Percentiles rank a stretch among this genome's conserved stretches.
phyloP scores from a whole-genome alignment of 1,284 basidiomycete species.

The Trichosporon ovoides region DNA sequence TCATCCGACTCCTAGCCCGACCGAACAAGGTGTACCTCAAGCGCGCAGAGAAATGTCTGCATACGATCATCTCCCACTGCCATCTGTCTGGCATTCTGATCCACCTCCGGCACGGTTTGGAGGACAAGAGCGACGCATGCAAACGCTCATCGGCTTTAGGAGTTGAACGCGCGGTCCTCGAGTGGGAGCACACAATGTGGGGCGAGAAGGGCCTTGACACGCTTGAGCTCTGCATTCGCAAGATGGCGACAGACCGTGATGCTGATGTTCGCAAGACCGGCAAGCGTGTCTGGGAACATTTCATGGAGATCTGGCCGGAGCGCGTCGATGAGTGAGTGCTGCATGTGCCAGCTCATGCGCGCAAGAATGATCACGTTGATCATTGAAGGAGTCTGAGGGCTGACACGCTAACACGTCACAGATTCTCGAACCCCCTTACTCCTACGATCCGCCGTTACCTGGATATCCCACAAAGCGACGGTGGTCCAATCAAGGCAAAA shows the following conservation, averaged over 20 bases:
- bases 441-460: conserved; percentile 51
- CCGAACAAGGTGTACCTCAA: conserved; percentile 53
- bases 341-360: background rate
- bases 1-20: conserved; percentile 50
- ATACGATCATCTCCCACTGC: conserved; percentile 50
- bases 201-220: conserved; percentile 33
- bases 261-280: conserved; percentile 50
- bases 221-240: conserved; percentile 48
- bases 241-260: conserved; percentile 51
- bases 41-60: conserved; percentile 50
- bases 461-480: conserved; percentile 33
- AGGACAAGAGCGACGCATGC: conserved; percentile 48
- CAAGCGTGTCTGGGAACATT: conserved; percentile 49
- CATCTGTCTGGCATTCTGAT: conserved; percentile 40
- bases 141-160: conserved; percentile 35
- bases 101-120: conserved; percentile 44
- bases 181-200: conserved; percentile 40
- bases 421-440: conserved; percentile 50
- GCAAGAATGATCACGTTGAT: too few relatives aligned
- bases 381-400: background rate
- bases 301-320: conserved; percentile 49
- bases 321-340: conserved; percentile 47
- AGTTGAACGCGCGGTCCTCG: conserved; percentile 29
- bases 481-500: conserved; percentile 18
- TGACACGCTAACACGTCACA: conserved; percentile 23